phyloP scores from a whole-genome alignment of 1,284 basidiomycete genomes.

The Cystobasidium pallidum region DNA sequence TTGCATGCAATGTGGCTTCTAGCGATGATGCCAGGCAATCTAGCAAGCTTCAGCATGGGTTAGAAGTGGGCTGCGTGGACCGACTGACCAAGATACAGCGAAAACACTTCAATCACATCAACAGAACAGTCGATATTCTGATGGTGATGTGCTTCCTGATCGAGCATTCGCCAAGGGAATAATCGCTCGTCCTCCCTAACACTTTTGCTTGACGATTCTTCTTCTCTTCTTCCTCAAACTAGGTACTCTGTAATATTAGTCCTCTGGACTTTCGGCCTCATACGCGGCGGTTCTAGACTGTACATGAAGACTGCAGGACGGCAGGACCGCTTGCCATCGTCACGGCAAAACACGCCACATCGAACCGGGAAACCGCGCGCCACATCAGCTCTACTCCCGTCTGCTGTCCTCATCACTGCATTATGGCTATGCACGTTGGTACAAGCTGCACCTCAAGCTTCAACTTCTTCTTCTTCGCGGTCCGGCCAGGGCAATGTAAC shows the following conservation, averaged over 20 bases:
- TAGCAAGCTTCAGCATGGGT: background rate
- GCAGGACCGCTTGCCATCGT: background rate
- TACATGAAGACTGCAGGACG: background rate
- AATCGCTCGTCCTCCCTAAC: background rate
- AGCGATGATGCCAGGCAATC: too few species aligned
- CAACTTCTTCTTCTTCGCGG: conserved; percentile 5
- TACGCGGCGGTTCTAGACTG: background rate
- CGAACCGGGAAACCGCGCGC: conserved; percentile 2
- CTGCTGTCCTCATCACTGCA: background rate
- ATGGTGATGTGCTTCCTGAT: too few species aligned
- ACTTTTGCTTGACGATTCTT: background rate
- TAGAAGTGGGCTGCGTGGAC: background rate
- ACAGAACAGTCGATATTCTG: too few species aligned
- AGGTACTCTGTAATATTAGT: background rate
- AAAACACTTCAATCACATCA: background rate
- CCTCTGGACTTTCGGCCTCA: background rate
- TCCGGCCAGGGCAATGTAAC: conserved; percentile 4
- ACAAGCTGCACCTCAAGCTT: conserved; percentile 14
- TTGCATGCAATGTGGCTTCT: too few species aligned
- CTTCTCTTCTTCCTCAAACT: background rate
- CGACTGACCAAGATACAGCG: background rate
- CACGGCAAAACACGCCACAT: background rate
- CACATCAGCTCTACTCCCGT: background rate
- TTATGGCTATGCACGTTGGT: conserved; percentile 1
- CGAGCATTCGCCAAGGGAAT: background rate